Percentiles rank a stretch among this genome's conserved stretches.
Evolutionary conservation across 192 early-diverging fungal species (phyloP).

Genomic region (Coemansia sp.): DNA sequence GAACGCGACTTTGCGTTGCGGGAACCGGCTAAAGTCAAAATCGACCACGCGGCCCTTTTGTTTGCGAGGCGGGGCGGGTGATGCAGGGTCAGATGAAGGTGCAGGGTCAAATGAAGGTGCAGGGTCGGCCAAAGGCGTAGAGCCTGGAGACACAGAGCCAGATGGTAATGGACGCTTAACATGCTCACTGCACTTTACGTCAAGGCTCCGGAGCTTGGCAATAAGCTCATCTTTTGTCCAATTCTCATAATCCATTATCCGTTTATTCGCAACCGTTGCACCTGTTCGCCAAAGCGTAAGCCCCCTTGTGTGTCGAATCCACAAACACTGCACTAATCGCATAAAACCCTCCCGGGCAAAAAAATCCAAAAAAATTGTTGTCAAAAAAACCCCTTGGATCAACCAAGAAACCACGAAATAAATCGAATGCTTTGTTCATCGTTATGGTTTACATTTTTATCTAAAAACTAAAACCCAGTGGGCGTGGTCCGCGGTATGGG

Average conservation of each 20-base stretch:
- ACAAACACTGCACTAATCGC: not conserved
- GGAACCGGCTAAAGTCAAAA: conserved; percentile 78
- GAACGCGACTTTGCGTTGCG: conserved; percentile 77
- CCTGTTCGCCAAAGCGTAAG: not conserved
- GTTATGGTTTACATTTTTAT: conserved; percentile 3
- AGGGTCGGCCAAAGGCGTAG: too few species aligned
- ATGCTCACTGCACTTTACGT: conserved; percentile 12
- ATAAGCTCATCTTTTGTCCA: conserved; percentile 61
- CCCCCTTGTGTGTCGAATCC: not conserved
- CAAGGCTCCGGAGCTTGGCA: conserved; percentile 47
- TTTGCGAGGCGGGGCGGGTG: conserved; percentile 37
- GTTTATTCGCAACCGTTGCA: not conserved
- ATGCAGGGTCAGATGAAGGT: not conserved
- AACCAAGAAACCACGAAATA: not conserved
- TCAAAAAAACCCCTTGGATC: not conserved
- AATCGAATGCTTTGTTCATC: not conserved
- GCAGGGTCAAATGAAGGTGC: not conserved
- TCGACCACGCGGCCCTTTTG: conserved; percentile 23
- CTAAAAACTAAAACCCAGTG: conserved; percentile 55
- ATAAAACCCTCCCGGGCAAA: not conserved
- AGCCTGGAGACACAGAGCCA: not conserved
- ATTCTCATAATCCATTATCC: conserved; percentile 37
- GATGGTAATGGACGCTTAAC: not conserved
- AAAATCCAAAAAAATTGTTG: not conserved
- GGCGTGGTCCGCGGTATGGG: conserved; percentile 70